A percentile compares a stretch with the other conserved stretches of the same genome.
Conservation (phyloP, 1,284 basidiomycete genomes). For the Ceratorhiza oryzae-sativae region DNA sequence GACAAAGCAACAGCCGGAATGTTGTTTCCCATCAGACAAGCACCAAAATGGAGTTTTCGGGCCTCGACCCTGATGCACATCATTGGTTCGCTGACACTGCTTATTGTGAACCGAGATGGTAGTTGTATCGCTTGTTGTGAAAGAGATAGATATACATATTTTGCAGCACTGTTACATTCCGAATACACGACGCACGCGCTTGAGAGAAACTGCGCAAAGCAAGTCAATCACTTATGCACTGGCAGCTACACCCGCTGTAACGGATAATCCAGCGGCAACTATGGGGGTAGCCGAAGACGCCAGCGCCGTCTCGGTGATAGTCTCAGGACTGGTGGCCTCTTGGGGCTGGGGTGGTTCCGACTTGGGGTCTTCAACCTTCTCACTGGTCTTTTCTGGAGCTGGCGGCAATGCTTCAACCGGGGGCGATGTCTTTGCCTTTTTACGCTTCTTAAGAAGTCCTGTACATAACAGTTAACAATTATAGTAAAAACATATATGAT, state of each 20-base stretch:
- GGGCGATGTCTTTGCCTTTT: slow-evolving; percentile 71
- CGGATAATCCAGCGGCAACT: slow-evolving; percentile 17
- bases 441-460: slow-evolving; percentile 85
- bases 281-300: slow-evolving; percentile 3
- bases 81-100: slow-evolving; percentile 2
- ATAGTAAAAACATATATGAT: slow-evolving; percentile 22
- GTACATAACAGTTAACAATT: no score
- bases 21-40: slow-evolving; percentile 30
- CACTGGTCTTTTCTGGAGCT: neutral
- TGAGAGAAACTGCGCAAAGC: neutral
- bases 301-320: neutral
- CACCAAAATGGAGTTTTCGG: slow-evolving; percentile 32
- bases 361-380: neutral
- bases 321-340: neutral
- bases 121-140: neutral
- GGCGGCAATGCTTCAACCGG: slow-evolving; percentile 48
- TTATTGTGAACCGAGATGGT: neutral
- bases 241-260: slow-evolving; percentile 26
- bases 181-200: slow-evolving; percentile 10
- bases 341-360: neutral
- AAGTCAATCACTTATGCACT: neutral
- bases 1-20: neutral
- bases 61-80: slow-evolving; percentile 33
- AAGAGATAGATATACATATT: neutral
- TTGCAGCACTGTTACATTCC: neutral